These are phyloP conservation scores for Sugiyamaella mastotermitis DNA, from an alignment of 805 yeast genomes.

Conservation along the genomic window DNA sequence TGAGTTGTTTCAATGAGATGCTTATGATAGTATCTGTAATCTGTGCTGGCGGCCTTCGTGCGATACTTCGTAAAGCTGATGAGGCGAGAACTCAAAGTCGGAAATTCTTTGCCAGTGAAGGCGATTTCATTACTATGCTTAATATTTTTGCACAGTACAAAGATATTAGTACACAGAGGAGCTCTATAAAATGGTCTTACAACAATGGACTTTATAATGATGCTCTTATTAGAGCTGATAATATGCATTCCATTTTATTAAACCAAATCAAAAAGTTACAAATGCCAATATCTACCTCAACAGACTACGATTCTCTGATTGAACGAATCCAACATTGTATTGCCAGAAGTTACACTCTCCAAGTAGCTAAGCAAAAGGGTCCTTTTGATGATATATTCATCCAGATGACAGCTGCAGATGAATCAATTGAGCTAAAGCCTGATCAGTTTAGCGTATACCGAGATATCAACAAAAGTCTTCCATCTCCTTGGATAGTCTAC, in stretches of 20 bases:
- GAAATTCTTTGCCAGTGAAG: constrained; percentile 59
- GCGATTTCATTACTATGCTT: constrained; percentile 74
- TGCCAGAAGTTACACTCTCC: constrained; percentile 12
- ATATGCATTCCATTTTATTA: constrained; percentile 21
- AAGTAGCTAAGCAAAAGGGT: constrained; percentile 18
- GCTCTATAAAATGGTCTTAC: constrained; percentile 53
- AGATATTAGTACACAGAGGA: background rate
- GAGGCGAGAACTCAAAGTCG: constrained; percentile 50
- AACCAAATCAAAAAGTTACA: constrained; percentile 30
- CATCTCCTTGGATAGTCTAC: constrained; percentile 15
- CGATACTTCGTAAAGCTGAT: constrained; percentile 31
- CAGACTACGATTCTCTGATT: background rate
- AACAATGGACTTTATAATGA: constrained; percentile 57
- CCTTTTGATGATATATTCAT: too few species aligned
- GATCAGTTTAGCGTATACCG: constrained; percentile 3
- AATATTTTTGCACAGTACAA: constrained; percentile 58
- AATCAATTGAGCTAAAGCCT: constrained; percentile 3
- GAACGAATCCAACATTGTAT: constrained; percentile 11
- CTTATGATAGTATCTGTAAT: constrained; percentile 70
- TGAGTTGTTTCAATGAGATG: constrained; percentile 64
- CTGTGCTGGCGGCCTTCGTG: constrained; percentile 56
- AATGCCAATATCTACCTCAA: constrained; percentile 34
- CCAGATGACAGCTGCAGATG: too few species aligned
- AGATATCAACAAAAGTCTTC: background rate
- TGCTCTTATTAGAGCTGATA: constrained; percentile 59